phyloP scores from a whole-genome alignment of 495 filamentous ascomycete species.

The Annulohypoxylon stygium region DNA sequence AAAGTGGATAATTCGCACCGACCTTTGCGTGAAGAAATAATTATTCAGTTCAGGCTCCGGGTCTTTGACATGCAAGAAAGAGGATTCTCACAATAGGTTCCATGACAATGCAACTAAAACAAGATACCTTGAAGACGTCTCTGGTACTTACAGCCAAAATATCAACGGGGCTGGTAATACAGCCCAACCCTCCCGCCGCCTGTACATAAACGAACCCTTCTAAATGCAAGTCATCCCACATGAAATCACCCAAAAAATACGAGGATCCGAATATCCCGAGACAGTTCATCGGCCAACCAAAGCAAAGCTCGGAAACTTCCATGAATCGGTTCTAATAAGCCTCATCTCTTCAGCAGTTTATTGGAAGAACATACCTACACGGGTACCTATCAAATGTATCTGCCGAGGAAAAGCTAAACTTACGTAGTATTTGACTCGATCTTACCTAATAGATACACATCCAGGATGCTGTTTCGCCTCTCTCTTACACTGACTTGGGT shows the following conservation, averaged over 20 bases:
- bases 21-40: slow-evolving; percentile 76
- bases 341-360: slow-evolving; percentile 18
- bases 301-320: neutral
- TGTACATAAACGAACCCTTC: neutral
- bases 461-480: neutral
- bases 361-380: neutral
- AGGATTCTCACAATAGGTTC: neutral
- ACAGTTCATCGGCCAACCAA: neutral
- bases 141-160: neutral
- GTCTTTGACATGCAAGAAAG: neutral
- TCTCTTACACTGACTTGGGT: neutral
- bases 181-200: neutral
- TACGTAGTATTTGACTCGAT: neutral
- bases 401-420: neutral
- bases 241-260: slow-evolving; percentile 6
- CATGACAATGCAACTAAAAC: slow-evolving; percentile 39
- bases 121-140: neutral
- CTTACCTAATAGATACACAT: neutral
- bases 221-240: slow-evolving; percentile 6
- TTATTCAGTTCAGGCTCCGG: neutral
- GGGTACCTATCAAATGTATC: neutral
- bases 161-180: neutral
- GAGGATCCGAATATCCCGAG: neutral
- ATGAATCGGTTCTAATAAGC: neutral
- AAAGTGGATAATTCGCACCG: slow-evolving; percentile 93